Evolutionary conservation across 2,329 filamentous ascomycete species (phyloP), one percentile per base, ranked within the genome.

Genomic region (Amauroascus niger): DNA sequence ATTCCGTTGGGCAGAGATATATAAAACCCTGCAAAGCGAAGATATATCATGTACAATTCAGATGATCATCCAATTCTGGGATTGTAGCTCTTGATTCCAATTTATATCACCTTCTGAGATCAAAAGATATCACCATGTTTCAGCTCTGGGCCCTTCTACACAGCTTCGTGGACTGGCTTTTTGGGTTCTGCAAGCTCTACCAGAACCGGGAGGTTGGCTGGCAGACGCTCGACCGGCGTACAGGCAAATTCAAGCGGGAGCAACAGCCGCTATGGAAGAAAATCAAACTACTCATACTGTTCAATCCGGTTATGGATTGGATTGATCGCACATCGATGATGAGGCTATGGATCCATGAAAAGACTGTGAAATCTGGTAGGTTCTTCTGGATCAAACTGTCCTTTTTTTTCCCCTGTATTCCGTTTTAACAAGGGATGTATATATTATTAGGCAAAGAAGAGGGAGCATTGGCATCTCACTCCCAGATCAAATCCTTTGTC

Each of bases 221-320:
- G 50, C 49, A 53, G 16, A 56, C 54, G 2, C 32, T 56, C 7
- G 50, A 56, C 37, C 43, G 50, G 16, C 49, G 49, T 16, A 45
- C 33, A 16, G 41, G 54, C n/a, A 43, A 43, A 37, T 55, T 16
- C 22, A 65, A 65, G 52, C 68, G 70, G 20, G 69, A 75, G 56
- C 64, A 73, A 54, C 66, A 72, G 52, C 63, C 68, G 0, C 60
- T 73, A 18, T 60, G 60, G 53, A 70, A 74, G 59, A 74, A 74
- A 50, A 18, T 72, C 16, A 72, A 71, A 55, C 60, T 74, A 4
- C 57, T 72, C 3, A 22, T 74, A 0, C 63, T 74, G 6, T 73
- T 74, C 62, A 74, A 72, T 52, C 69, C 67, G 1, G 41, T 69
- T 1, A 66, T 61, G 6, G 70, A 71, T 62, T 73, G 68, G 71